A percentile compares a stretch with the other conserved stretches of the same genome.
Evolutionary conservation across 2,329 filamentous ascomycete species (phyloP).

Genomic region (Xylaria sp.): DNA sequence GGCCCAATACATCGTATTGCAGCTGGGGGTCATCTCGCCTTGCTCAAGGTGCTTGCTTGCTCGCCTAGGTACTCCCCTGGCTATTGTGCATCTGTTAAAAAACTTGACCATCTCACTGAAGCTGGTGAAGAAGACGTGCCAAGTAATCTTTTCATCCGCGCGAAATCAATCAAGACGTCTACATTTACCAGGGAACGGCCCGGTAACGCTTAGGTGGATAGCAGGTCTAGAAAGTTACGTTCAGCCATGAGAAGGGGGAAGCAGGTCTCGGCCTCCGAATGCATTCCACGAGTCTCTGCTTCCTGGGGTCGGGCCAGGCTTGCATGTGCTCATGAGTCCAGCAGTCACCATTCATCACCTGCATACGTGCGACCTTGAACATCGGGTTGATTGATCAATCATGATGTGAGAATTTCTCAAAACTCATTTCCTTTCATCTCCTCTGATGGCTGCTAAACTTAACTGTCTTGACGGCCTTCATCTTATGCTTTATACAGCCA

Average conservation of each 20-base stretch:
- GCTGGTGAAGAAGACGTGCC: conserved; percentile 2
- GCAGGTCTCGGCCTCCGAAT: conserved; percentile 23
- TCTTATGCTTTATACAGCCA: background rate
- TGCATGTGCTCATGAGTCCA: background rate
- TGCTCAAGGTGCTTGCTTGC: conserved; percentile 8
- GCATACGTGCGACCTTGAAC: conserved; percentile 4
- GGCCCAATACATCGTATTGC: background rate
- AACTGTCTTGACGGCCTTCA: background rate
- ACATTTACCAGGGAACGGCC: conserved; percentile 7
- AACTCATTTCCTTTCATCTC: background rate
- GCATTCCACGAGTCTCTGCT: conserved; percentile 11
- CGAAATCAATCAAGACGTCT: background rate
- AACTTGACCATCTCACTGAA: background rate
- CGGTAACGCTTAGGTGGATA: background rate
- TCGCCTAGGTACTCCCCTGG: background rate
- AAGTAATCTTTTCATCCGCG: background rate
- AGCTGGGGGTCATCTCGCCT: background rate
- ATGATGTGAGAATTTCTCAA: conserved; percentile 1
- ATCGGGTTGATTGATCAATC: conserved; percentile 3
- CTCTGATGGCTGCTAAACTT: background rate
- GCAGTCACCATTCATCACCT: background rate
- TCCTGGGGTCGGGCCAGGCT: conserved; percentile 1
- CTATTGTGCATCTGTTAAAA: background rate
- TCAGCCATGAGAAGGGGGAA: background rate
- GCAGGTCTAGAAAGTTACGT: background rate